Base-by-base conservation (phyloP, 225 moss, liverwort and hornwort species). In the Antitrichia curtipendula region DNA sequence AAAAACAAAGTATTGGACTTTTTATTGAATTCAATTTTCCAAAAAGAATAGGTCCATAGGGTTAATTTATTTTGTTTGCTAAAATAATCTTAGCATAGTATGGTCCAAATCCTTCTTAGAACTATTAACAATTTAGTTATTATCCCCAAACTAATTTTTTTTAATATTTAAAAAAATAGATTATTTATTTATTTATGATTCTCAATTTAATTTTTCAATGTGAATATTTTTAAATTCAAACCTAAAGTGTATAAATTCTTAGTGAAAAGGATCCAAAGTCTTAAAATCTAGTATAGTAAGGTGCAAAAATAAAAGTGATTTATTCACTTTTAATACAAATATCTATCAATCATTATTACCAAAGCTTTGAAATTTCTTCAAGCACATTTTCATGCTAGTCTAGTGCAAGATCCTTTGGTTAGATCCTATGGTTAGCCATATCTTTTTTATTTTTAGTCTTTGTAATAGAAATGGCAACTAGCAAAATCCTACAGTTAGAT, bases 341-440 rank as follows among this genome's bases (percentile, higher is more conserved):
- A 32, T 50, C 8, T 32, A 50, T 7, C 5, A 32, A 12, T 50
- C 13, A 8, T 50, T 12, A 50, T 3, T 8, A 75, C 8, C 2
- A 75, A 75, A 20, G 8, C 20, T 50, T 50, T 0, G 50, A 0
- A 8, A 49, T 31, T 32, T 49, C 3, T 32, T 74, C 3, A 4
- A 7, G 18, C 0, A 12, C 20, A 12, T 74, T 32, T 1, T 50
- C 43, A 21, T 20, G 1, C 8, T 75, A 50, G 4, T 74, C 3
- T 50, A 50, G 0, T 34, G 2, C 32, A 50, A 74, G 3, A 49
- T 21, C 21, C 21, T 74, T 20, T 7, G 1, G 4, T 74, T 73
- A 73, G 1, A 73, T 18, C 2, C 2, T 19, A 49, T 49, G 2
- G 1, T 32, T 49, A 49, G 5, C 13, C 0, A 22, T 13, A 0